A percentile compares a stretch with the other conserved stretches of the same genome.
Evolutionary conservation across 805 yeast genomes (phyloP).

Genomic region (Dipodascopsis tothii): DNA sequence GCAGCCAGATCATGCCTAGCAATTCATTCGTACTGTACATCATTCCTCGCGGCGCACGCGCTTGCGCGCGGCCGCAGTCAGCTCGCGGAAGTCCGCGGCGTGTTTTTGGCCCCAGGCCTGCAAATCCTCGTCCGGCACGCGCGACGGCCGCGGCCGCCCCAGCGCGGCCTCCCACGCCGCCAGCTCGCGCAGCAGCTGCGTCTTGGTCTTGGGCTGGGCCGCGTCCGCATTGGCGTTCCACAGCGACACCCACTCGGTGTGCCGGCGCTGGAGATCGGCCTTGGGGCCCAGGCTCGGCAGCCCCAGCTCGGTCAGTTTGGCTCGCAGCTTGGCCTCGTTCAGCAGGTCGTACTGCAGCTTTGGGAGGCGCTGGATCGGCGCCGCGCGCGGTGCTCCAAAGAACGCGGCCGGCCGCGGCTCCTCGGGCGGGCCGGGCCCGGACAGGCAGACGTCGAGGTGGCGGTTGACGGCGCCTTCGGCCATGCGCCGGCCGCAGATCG

Average conservation of each 20-base stretch:
- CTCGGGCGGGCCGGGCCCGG: not conserved
- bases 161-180: slow-evolving; percentile 56
- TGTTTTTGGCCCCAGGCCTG: slow-evolving; percentile 24
- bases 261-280: slow-evolving; percentile 56
- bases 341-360: slow-evolving; percentile 59
- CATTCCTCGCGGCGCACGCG: not conserved
- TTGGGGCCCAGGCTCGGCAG: slow-evolving; percentile 60
- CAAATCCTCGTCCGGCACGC: slow-evolving; percentile 21
- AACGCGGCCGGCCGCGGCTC: too few relatives aligned
- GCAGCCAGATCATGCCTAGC: not conserved
- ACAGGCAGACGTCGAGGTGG: slow-evolving; percentile 14
- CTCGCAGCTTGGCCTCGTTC: slow-evolving; percentile 52
- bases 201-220: slow-evolving; percentile 51
- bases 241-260: slow-evolving; percentile 65
- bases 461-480: slow-evolving; percentile 22
- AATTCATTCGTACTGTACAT: not conserved
- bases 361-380: slow-evolving; percentile 37
- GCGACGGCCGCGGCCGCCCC: slow-evolving; percentile 24
- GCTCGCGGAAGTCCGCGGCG: slow-evolving; percentile 23
- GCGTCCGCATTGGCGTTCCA: slow-evolving; percentile 81
- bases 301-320: slow-evolving; percentile 47
- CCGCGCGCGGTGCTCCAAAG: too few relatives aligned
- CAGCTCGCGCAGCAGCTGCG: slow-evolving; percentile 48
- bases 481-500: slow-evolving; percentile 54
- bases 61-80: slow-evolving; percentile 24